These are phyloP conservation scores for Penicillium egyptiacum DNA, from an alignment of 495 filamentous ascomycete genomes.

Conservation along the genomic window DNA sequence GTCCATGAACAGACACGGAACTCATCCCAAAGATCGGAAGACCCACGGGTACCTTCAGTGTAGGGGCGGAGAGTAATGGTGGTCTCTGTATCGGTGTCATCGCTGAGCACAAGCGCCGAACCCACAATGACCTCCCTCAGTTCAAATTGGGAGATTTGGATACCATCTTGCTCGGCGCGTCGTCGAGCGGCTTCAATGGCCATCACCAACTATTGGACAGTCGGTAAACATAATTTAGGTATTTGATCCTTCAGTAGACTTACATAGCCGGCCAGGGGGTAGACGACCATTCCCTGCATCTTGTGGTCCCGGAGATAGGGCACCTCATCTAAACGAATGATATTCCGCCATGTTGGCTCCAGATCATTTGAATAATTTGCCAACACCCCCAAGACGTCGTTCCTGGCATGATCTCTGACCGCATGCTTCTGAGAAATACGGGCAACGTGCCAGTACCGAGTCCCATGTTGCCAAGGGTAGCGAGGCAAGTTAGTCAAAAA, in stretches of 20 bases:
- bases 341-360: conserved; percentile 47
- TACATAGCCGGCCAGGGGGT: conserved; percentile 50
- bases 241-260: conserved; percentile 8
- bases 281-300: conserved; percentile 46
- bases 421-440: conserved; percentile 50
- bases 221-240: not conserved
- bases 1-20: conserved; percentile 39
- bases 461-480: conserved; percentile 48
- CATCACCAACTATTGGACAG: conserved; percentile 40
- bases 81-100: conserved; percentile 42
- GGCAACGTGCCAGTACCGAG: conserved; percentile 42
- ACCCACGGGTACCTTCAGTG: conserved; percentile 35
- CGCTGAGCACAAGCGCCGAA: conserved; percentile 42
- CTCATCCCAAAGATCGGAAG: conserved; percentile 41
- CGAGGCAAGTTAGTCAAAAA: conserved; percentile 44
- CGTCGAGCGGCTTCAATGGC: conserved; percentile 46
- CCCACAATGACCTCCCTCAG: conserved; percentile 44
- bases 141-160: conserved; percentile 23
- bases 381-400: conserved; percentile 54
- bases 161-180: conserved; percentile 20
- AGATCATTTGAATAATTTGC: conserved; percentile 33
- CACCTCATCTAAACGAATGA: conserved; percentile 45
- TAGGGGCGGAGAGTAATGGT: conserved; percentile 43
- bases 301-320: conserved; percentile 56
- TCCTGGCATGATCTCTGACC: conserved; percentile 32